Conservation (phyloP, 805 yeast species). For the Lachancea nothofagi region DNA sequence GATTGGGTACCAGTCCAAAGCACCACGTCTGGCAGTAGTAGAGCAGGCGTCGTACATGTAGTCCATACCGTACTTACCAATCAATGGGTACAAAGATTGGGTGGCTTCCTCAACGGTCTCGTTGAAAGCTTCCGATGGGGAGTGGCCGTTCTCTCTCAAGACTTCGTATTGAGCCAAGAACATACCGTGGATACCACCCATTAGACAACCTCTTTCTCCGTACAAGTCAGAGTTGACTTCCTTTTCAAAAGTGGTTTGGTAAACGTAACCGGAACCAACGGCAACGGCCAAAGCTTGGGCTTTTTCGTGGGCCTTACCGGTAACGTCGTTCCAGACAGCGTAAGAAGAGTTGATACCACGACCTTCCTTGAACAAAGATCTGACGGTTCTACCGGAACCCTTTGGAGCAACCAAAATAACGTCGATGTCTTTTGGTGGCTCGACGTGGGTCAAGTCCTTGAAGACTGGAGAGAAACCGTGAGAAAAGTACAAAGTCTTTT, state of each 20-base stretch:
- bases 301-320: constrained; percentile 99
- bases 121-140: constrained; percentile 99
- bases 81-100: constrained; percentile 96
- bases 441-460: constrained; percentile 95
- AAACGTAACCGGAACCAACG: constrained; percentile 99
- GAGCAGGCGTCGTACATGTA: constrained; percentile 99
- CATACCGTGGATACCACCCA: constrained; percentile 99
- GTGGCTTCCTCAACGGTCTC: constrained; percentile 99
- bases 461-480: constrained; percentile 99
- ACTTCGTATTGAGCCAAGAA: constrained; percentile 99
- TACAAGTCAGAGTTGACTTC: constrained; percentile 98
- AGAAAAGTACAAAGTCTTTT: constrained; percentile 96
- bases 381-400: constrained; percentile 99
- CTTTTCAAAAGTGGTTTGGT: constrained; percentile 98
- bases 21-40: constrained; percentile 99
- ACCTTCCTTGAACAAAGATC: constrained; percentile 99
- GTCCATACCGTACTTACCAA: constrained; percentile 99
- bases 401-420: constrained; percentile 99
- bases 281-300: constrained; percentile 98
- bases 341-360: constrained; percentile 99
- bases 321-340: constrained; percentile 98
- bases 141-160: constrained; percentile 98
- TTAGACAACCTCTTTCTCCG: constrained; percentile 99
- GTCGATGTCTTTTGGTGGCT: constrained; percentile 89
- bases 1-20: constrained; percentile 99